Conservation (phyloP, 768 basidiomycete genomes). For the Phaeotremella skinneri region DNA sequence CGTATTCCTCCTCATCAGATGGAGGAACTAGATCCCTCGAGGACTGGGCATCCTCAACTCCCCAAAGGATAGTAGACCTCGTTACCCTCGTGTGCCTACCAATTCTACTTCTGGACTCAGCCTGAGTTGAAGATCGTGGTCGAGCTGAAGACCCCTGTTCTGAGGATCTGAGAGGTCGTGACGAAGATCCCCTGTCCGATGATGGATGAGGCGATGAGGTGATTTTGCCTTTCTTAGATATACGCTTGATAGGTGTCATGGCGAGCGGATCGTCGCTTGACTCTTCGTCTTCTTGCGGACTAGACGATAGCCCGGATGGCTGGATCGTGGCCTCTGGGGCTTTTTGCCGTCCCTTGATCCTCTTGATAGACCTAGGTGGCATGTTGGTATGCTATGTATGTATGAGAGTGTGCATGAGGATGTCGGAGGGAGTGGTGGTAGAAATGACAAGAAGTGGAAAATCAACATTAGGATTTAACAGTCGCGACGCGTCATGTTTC, state of each 20-base stretch:
- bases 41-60: neutral
- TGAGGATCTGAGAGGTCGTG: no score
- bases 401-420: neutral
- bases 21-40: neutral
- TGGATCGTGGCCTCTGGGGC: neutral
- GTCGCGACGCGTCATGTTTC: neutral
- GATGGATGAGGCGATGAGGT: neutral
- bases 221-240: neutral
- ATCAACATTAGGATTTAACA: conserved; percentile 1
- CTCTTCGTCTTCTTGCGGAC: neutral
- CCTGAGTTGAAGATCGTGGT: neutral
- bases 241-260: neutral
- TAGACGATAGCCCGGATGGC: neutral
- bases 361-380: neutral
- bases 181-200: neutral
- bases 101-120: neutral
- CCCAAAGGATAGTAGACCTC: neutral
- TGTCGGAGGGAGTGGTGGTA: neutral
- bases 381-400: neutral
- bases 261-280: conserved; percentile 1
- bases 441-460: neutral
- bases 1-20: neutral
- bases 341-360: neutral
- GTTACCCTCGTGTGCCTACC: neutral
- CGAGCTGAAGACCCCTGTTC: no score